Percentiles rank a stretch among this genome's conserved stretches.
Conservation (phyloP, 2,329 filamentous ascomycete species). For the Aspergillus eucalypticola region DNA sequence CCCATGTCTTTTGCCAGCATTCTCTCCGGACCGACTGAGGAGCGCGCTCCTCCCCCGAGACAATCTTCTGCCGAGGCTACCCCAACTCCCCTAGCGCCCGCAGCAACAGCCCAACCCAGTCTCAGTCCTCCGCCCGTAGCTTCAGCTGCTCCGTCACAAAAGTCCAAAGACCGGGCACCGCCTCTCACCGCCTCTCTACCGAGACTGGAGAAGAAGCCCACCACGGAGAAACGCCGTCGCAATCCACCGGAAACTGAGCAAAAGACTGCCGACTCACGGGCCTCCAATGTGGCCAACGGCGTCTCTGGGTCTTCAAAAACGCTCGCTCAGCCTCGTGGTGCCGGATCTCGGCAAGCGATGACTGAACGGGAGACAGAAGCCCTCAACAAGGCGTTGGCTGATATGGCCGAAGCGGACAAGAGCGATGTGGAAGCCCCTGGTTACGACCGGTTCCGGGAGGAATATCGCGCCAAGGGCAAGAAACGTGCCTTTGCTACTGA, state of each 20-base stretch:
- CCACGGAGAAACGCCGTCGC: slow-evolving; percentile 30
- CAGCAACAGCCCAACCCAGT: slow-evolving; percentile 11
- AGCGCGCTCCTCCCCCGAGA: slow-evolving; percentile 50
- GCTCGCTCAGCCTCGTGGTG: slow-evolving; percentile 27
- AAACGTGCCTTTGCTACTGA: slow-evolving; percentile 72
- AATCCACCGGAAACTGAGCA: slow-evolving; percentile 23
- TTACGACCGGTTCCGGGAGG: slow-evolving; percentile 54
- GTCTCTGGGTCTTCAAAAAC: slow-evolving; percentile 20
- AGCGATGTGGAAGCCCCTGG: slow-evolving; percentile 59
- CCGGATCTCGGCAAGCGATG: slow-evolving; percentile 58
- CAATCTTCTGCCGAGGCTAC: slow-evolving; percentile 43
- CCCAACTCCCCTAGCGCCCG: slow-evolving; percentile 21
- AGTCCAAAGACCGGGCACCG: slow-evolving; percentile 27
- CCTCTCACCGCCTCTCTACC: slow-evolving; percentile 29
- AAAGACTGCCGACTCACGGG: slow-evolving; percentile 20
- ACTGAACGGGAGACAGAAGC: slow-evolving; percentile 66
- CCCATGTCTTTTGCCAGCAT: slow-evolving; percentile 97
- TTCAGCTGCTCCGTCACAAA: slow-evolving; percentile 22
- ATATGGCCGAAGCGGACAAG: slow-evolving; percentile 58
- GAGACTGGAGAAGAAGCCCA: slow-evolving; percentile 32
- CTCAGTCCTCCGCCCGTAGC: slow-evolving; percentile 24
- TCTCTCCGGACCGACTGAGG: slow-evolving; percentile 74
- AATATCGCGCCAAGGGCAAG: slow-evolving; percentile 55
- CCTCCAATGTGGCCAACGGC: slow-evolving; percentile 28
- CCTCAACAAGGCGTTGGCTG: slow-evolving; percentile 66